phyloP scores from a whole-genome alignment of 2,329 filamentous ascomycete species.

The Sarocladiaceae sp. region DNA sequence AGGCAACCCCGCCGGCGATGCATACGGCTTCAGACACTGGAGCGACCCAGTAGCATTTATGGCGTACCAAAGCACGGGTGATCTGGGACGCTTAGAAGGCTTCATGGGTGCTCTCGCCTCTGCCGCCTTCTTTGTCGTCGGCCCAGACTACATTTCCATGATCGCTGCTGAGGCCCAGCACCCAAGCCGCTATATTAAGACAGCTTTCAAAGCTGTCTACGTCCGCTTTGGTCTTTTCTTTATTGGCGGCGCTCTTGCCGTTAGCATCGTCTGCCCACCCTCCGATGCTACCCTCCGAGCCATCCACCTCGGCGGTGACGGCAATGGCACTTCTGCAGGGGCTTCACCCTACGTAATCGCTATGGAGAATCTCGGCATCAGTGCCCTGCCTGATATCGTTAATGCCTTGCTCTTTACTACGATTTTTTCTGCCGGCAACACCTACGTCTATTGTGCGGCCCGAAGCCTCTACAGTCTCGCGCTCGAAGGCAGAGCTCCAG shows the following conservation, averaged over 20 bases:
- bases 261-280: slow-evolving; percentile 28
- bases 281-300: slow-evolving; percentile 2
- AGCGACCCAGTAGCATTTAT: slow-evolving; percentile 49
- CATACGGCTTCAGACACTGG: slow-evolving; percentile 66
- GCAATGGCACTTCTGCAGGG: slow-evolving; percentile 17
- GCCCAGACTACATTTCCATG: slow-evolving; percentile 58
- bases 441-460: slow-evolving; percentile 46
- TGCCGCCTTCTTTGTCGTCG: slow-evolving; percentile 46
- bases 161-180: slow-evolving; percentile 63
- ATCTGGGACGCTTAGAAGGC: slow-evolving; percentile 61
- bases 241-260: slow-evolving; percentile 26
- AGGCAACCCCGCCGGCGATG: slow-evolving; percentile 50
- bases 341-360: slow-evolving; percentile 52
- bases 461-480: slow-evolving; percentile 48
- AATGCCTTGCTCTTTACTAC: slow-evolving; percentile 46
- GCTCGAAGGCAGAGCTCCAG: slow-evolving; percentile 41
- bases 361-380: slow-evolving; percentile 47
- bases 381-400: slow-evolving; percentile 50
- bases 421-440: slow-evolving; percentile 43
- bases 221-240: slow-evolving; percentile 26
- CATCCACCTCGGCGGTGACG: slow-evolving; percentile 25
- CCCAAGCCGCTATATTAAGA: slow-evolving; percentile 45
- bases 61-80: slow-evolving; percentile 52
- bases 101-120: slow-evolving; percentile 56
- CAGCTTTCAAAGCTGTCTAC: slow-evolving; percentile 22